Percentiles rank a stretch among this genome's conserved stretches.
phyloP scores from a whole-genome alignment of 1,139 yeast species.

The Zygosaccharomyces pseudobailii region DNA sequence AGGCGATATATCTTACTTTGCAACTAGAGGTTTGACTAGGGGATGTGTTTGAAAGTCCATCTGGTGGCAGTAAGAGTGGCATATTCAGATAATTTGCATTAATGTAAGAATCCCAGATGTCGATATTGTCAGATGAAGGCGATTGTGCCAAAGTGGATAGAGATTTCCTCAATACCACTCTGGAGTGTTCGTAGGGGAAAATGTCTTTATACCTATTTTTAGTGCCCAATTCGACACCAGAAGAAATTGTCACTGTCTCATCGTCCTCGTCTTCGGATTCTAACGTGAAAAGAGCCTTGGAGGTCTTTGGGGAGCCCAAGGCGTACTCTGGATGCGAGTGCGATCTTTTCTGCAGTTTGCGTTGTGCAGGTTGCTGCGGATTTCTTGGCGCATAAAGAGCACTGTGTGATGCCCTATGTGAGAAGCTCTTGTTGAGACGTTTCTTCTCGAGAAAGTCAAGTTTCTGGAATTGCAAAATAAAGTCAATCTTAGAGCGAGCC shows the following conservation, averaged over 20 bases:
- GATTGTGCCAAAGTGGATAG: conserved; percentile 11
- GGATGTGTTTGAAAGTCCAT: neutral
- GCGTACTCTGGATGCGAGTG: conserved; percentile 21
- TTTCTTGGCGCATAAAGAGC: conserved; percentile 1
- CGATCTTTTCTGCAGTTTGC: conserved; percentile 16
- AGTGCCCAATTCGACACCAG: conserved; percentile 70
- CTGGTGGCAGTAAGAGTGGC: conserved; percentile 21
- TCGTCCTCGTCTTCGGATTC: conserved; percentile 31
- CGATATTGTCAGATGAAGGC: conserved; percentile 5
- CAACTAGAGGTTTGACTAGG: conserved; percentile 1
- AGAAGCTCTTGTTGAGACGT: conserved; percentile 32
- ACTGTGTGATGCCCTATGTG: conserved; percentile 6
- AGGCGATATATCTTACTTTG: conserved; percentile 57
- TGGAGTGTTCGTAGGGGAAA: conserved; percentile 71
- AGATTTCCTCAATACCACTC: conserved; percentile 45
- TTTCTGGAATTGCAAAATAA: conserved; percentile 37
- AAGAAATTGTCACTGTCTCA: conserved; percentile 43
- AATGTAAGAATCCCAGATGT: conserved; percentile 43
- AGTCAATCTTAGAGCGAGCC: conserved; percentile 27
- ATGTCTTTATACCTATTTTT: conserved; percentile 79
- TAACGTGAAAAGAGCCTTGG: conserved; percentile 16
- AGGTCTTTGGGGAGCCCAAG: conserved; percentile 8
- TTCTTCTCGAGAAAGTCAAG: conserved; percentile 40
- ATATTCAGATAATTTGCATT: conserved; percentile 52
- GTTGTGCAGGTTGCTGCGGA: neutral